Conservation (phyloP, 129 eudicot species). For the Smallanthus sonchifolius region DNA sequence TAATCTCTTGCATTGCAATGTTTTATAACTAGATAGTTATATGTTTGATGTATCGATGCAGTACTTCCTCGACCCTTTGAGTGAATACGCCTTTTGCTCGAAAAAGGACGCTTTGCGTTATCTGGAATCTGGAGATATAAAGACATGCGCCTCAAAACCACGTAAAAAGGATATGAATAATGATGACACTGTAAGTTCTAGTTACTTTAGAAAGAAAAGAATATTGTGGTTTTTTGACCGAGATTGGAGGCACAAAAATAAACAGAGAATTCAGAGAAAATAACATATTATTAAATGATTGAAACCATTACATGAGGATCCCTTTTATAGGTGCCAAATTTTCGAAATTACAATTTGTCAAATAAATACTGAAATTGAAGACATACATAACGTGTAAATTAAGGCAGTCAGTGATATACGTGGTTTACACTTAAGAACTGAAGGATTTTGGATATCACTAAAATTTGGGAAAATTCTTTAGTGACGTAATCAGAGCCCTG, state of each 20-base stretch:
- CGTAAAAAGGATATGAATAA: constrained; percentile 33
- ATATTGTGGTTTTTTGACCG: constrained; percentile 2
- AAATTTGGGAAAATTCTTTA: no score
- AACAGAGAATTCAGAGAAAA: no score
- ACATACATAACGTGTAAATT: no score
- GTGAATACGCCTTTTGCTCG: constrained; percentile 63
- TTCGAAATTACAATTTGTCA: no score
- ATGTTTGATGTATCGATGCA: constrained; percentile 26
- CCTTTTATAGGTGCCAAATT: no score
- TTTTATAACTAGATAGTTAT: not conserved
- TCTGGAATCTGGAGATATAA: constrained; percentile 60
- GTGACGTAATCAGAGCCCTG: no score
- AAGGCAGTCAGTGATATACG: no score
- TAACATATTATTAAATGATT: no score
- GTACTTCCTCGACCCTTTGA: constrained; percentile 57
- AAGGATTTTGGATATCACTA: no score
- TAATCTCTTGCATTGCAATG: not conserved
- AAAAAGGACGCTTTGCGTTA: constrained; percentile 64
- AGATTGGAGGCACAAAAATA: not conserved
- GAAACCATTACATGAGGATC: no score
- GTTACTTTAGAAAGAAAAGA: constrained; percentile 4
- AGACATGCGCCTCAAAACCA: constrained; percentile 45
- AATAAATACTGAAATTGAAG: no score
- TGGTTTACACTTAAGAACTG: no score
- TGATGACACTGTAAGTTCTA: constrained; percentile 40